Conservation (phyloP, 768 basidiomycete genomes). For the Xerocomellus chrysenteron region DNA sequence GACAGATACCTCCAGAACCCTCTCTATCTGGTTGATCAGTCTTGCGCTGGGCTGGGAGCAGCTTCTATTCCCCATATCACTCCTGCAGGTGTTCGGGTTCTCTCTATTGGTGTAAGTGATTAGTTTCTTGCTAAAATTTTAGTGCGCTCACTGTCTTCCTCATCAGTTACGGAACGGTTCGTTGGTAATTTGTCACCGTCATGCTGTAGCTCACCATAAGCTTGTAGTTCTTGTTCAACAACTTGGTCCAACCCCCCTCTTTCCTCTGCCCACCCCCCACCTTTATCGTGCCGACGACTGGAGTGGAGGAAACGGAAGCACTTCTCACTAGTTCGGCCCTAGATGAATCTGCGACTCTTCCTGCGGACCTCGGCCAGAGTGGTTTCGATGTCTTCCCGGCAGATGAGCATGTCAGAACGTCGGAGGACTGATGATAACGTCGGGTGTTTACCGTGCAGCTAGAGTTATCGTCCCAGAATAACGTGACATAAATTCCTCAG, state of each 20-base stretch:
- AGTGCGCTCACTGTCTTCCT: slow-evolving; percentile 10
- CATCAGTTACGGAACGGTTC: slow-evolving; percentile 79
- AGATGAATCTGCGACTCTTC: slow-evolving; percentile 82
- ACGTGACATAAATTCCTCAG: neutral
- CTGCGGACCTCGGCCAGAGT: slow-evolving; percentile 75
- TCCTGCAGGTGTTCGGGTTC: slow-evolving; percentile 85
- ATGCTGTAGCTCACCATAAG: slow-evolving; percentile 5
- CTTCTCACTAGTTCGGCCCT: slow-evolving; percentile 45
- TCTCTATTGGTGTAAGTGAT: slow-evolving; percentile 79
- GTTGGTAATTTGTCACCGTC: slow-evolving; percentile 19
- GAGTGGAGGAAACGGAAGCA: slow-evolving; percentile 58
- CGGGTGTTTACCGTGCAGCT: neutral
- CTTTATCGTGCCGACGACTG: slow-evolving; percentile 30
- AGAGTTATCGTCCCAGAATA: neutral
- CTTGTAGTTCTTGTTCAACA: slow-evolving; percentile 84
- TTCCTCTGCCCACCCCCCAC: slow-evolving; percentile 49
- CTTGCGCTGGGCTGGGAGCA: slow-evolving; percentile 89
- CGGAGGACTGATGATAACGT: slow-evolving; percentile 10
- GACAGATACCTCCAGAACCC: slow-evolving; percentile 92
- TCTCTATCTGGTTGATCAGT: slow-evolving; percentile 95
- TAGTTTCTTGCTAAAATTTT: neutral
- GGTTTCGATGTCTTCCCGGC: slow-evolving; percentile 82
- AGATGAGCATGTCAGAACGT: slow-evolving; percentile 32
- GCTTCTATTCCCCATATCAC: slow-evolving; percentile 75
- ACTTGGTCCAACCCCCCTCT: slow-evolving; percentile 64